Conservation (phyloP, 768 basidiomycete genomes). For the Collybiopsis luxurians region DNA sequence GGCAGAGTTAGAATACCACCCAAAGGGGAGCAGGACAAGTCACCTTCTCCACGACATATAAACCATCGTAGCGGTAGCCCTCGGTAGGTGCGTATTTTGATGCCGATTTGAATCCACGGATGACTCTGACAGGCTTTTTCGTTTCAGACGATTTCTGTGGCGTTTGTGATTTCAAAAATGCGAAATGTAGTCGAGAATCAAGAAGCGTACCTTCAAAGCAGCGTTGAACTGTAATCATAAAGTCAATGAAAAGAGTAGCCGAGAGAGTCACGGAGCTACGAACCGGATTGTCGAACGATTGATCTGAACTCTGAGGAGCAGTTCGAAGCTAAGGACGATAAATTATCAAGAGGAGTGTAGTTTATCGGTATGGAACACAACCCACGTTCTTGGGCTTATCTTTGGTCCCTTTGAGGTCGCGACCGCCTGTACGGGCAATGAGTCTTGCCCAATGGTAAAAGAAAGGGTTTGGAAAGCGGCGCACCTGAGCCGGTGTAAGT, state of each 20-base stretch:
- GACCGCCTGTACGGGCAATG: constrained; percentile 53
- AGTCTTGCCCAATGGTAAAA: background rate
- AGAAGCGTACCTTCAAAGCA: constrained; percentile 3
- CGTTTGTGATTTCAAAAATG: too few relatives aligned
- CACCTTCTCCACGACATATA: constrained; percentile 78
- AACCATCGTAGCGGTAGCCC: constrained; percentile 91
- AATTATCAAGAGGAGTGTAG: background rate
- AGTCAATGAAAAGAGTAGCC: background rate
- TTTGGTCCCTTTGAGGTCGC: constrained; percentile 85
- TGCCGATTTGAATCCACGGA: constrained; percentile 76
- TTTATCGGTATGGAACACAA: constrained; percentile 3
- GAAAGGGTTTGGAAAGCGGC: background rate
- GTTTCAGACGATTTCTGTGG: constrained; percentile 75
- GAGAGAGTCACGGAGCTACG: constrained; percentile 11
- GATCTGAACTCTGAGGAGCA: constrained; percentile 82
- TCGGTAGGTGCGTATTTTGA: constrained; percentile 76
- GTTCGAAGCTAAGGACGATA: constrained; percentile 67
- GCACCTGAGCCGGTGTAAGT: constrained; percentile 79
- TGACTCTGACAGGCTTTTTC: constrained; percentile 79
- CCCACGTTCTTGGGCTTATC: constrained; percentile 78
- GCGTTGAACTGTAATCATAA: constrained; percentile 29
- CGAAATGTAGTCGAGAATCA: too few relatives aligned
- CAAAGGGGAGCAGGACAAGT: background rate
- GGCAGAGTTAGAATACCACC: constrained; percentile 1
- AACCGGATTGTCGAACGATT: constrained; percentile 69